phyloP scores from a whole-genome alignment of 768 basidiomycete species.

The Calocera viscosa region DNA sequence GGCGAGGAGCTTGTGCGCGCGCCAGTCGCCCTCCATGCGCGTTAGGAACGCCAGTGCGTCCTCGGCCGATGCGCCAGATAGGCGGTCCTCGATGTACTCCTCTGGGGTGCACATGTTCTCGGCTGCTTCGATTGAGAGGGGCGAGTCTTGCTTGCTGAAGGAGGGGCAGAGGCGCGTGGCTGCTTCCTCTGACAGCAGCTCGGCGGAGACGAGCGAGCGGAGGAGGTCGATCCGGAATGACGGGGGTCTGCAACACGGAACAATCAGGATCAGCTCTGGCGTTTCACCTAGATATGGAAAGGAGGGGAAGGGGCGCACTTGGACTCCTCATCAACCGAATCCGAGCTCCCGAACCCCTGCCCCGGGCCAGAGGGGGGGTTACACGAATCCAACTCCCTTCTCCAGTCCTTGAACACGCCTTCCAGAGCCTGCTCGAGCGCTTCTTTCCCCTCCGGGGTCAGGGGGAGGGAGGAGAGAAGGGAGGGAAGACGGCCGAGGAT shows the following conservation, averaged over 20 bases:
- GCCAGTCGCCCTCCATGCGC: conserved; percentile 3
- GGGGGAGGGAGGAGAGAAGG: not conserved
- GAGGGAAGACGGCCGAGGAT: not conserved
- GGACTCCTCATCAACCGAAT: conserved; percentile 8
- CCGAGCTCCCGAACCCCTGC: not conserved
- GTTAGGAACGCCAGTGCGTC: conserved; percentile 4
- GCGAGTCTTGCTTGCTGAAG: not conserved
- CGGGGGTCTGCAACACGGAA: conserved; percentile 1
- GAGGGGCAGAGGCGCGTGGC: not conserved
- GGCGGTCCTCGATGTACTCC: conserved; percentile 5
- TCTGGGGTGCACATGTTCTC: not conserved
- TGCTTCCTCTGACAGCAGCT: not conserved
- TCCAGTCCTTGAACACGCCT: no score
- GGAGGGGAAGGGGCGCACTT: not conserved
- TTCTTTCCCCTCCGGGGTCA: no score
- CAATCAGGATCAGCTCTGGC: no score
- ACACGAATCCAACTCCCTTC: not conserved
- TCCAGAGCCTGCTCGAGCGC: not conserved
- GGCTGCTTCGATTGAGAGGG: not conserved
- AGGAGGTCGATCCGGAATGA: conserved; percentile 5
- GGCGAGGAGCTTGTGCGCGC: not conserved
- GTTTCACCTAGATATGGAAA: no score
- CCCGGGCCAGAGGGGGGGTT: not conserved
- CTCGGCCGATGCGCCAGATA: not conserved
- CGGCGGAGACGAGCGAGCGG: not conserved